Conservation (phyloP, 495 filamentous ascomycete genomes). For the Letharia columbiana region DNA sequence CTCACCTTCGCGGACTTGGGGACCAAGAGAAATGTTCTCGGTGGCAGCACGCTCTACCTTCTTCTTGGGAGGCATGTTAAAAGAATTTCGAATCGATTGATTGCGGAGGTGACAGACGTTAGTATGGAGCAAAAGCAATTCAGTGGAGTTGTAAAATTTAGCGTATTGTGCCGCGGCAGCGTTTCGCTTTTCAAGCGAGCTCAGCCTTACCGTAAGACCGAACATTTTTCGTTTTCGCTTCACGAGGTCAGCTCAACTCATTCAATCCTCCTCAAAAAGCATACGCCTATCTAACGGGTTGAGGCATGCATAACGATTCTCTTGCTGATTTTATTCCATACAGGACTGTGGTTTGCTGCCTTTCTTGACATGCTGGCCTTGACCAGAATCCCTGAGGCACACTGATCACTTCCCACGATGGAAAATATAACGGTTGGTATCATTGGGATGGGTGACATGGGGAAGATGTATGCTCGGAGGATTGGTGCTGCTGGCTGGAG, state of each 20-base stretch:
- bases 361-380: background rate
- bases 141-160: background rate
- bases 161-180: conserved; percentile 12
- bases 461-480: conserved; percentile 92
- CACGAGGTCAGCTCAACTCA: background rate
- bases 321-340: background rate
- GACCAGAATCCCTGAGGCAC: background rate
- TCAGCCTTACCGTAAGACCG: background rate
- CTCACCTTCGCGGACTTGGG: conserved; percentile 82
- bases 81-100: conserved; percentile 12
- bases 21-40: conserved; percentile 98
- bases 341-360: background rate
- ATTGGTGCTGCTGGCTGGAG: conserved; percentile 90
- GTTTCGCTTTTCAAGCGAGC: background rate
- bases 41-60: conserved; percentile 64
- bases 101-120: conserved; percentile 33
- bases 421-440: conserved; percentile 55
- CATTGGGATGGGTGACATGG: conserved; percentile 99
- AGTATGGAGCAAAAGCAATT: conserved; percentile 34
- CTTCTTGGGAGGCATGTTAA: conserved; percentile 73
- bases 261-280: background rate
- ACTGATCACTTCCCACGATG: conserved; percentile 1
- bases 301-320: too few relatives aligned
- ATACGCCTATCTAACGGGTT: background rate
- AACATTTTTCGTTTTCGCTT: background rate